These are phyloP conservation scores for Allantophomopsis lycopodina DNA, from an alignment of 2,329 filamentous ascomycete genomes.

Conservation along the genomic window DNA sequence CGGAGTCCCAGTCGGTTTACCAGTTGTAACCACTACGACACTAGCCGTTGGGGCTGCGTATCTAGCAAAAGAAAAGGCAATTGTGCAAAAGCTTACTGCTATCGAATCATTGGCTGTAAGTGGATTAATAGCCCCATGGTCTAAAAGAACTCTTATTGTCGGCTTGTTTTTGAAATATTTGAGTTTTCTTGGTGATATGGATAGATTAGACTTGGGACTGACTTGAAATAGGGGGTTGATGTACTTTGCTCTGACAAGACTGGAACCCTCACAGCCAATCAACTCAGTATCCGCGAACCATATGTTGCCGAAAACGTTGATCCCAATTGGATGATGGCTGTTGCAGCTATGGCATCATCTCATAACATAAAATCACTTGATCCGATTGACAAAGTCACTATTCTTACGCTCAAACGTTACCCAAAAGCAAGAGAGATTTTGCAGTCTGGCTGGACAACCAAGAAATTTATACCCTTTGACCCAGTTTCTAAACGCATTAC, in stretches of 20 bases:
- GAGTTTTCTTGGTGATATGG: neutral
- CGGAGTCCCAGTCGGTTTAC: conserved; percentile 68
- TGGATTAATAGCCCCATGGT: neutral
- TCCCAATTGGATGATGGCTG: conserved; percentile 77
- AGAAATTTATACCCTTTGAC: conserved; percentile 68
- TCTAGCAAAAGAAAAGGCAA: conserved; percentile 64
- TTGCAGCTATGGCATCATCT: conserved; percentile 62
- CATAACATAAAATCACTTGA: conserved; percentile 70
- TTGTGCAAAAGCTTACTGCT: conserved; percentile 67
- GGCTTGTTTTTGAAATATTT: too few relatives aligned
- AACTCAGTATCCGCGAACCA: conserved; percentile 64
- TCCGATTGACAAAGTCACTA: conserved; percentile 68
- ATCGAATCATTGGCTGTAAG: conserved; percentile 55
- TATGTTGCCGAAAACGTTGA: conserved; percentile 66
- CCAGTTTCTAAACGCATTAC: conserved; percentile 72
- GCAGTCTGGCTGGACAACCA: conserved; percentile 59
- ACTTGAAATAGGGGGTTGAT: conserved; percentile 44
- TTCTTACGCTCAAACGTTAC: conserved; percentile 62
- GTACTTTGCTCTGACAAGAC: conserved; percentile 76
- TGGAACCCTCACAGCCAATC: conserved; percentile 63
- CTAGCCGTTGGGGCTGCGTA: conserved; percentile 67
- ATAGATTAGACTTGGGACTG: neutral
- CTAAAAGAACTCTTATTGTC: too few relatives aligned
- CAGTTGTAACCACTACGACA: conserved; percentile 66
- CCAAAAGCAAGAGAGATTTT: conserved; percentile 67